A percentile compares a stretch with the other conserved stretches of the same genome.
These are phyloP conservation scores for Trypanosoma vivax DNA, from an alignment of 208 protist genomes.

Conservation along the genomic window DNA sequence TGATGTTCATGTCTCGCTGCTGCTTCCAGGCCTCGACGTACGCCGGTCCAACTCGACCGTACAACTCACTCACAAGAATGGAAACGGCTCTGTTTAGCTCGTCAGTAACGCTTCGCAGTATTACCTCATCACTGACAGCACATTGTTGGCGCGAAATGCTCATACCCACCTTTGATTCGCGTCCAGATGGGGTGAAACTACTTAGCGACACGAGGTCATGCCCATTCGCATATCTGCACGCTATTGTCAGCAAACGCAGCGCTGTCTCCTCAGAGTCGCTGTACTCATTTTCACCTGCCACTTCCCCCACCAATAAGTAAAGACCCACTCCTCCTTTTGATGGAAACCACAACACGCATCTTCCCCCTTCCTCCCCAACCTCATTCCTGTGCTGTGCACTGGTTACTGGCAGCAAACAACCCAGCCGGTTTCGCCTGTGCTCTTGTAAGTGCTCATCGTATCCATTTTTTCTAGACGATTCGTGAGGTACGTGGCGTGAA, in stretches of 20 bases:
- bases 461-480: no score
- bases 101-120: no score
- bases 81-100: slow-evolving; percentile 10
- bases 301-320: slow-evolving; percentile 7
- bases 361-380: not conserved
- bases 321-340: slow-evolving; percentile 3
- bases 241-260: slow-evolving; percentile 14
- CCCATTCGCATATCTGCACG: slow-evolving; percentile 10
- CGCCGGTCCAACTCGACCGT: not conserved
- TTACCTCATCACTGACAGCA: no score
- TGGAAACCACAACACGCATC: slow-evolving; percentile 10
- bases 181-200: no score
- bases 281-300: not conserved
- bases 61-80: not conserved
- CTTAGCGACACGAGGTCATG: slow-evolving; percentile 5
- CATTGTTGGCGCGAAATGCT: no score
- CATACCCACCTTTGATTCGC: no score
- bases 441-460: no score
- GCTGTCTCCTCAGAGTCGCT: not conserved
- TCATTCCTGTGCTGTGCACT: not conserved
- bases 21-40: slow-evolving; percentile 6
- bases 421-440: no score
- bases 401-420: not conserved
- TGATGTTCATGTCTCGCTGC: not conserved
- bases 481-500: no score